Conservation (phyloP, 305 asterid species). For the Rubia tinctorum region DNA sequence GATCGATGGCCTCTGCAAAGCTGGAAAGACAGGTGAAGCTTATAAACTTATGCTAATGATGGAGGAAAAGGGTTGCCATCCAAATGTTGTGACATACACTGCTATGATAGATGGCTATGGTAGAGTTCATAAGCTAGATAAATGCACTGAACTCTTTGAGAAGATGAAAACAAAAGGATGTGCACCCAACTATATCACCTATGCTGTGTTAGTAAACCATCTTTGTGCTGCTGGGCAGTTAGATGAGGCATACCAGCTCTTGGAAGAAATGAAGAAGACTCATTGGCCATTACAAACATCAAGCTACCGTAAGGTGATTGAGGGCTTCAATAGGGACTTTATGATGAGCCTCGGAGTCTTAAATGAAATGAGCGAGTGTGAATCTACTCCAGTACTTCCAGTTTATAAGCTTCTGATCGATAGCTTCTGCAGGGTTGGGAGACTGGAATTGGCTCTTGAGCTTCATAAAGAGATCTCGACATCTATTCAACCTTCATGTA, state of each 20-base stretch:
- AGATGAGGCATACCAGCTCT: conserved; percentile 78
- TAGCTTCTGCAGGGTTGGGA: conserved; percentile 77
- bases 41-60: conserved; percentile 84
- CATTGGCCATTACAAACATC: conserved; percentile 71
- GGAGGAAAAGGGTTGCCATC: conserved; percentile 93
- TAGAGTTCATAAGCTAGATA: conserved; percentile 61
- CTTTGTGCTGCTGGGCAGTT: conserved; percentile 53
- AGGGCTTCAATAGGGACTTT: conserved; percentile 76
- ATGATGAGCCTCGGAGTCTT: conserved; percentile 56
- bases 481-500: conserved; percentile 27
- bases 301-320: conserved; percentile 68
- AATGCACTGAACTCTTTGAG: conserved; percentile 56
- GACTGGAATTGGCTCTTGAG: conserved; percentile 65
- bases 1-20: conserved; percentile 92
- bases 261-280: conserved; percentile 90
- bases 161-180: conserved; percentile 65
- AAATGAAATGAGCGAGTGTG: conserved; percentile 49
- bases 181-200: conserved; percentile 82
- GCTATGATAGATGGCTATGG: conserved; percentile 96
- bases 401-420: conserved; percentile 67
- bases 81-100: conserved; percentile 91
- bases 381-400: conserved; percentile 53
- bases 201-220: conserved; percentile 67
- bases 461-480: conserved; percentile 57
- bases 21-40: conserved; percentile 86